Base-by-base conservation (phyloP, 129 eudicot species). In the Pulicaria dysenterica region DNA sequence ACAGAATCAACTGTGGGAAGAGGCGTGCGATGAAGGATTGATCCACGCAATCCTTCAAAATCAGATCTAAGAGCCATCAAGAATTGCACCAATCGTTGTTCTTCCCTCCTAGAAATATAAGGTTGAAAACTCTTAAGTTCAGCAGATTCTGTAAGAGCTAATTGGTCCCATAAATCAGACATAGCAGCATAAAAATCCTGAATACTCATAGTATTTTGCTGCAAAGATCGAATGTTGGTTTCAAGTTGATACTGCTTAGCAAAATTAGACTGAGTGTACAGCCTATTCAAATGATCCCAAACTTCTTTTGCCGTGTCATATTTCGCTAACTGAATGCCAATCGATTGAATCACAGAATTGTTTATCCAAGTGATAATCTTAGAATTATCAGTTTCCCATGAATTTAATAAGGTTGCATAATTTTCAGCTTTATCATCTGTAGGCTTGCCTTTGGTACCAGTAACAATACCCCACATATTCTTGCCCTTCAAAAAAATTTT, bases 31-130 rank as follows among this genome's bases (percentile, higher is more conserved):
- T 64, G 40, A 4, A 64, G 5, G 34, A 43, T 16, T 3, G 16
- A n/a, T 8, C 54, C 54, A 15, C 17, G 10, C 3, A 64, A 11
- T 16, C 54, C 41, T 63, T 63, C 69, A 63, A 63, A 63, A 37
- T 42, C 34, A 14, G 7, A 42, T 0, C 4, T 37, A 6, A 63
- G 16, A 4, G 69, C 69, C 50, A 15, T 63, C 10, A 62, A 42
- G 14, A 42, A 16, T 8, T 3, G 39, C 15, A 9, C 39, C 11
- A 17, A 64, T 7, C 39, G 9, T 6, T 40, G n/a, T 3, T 3
- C 37, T 15, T 64, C 53, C 51, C 8, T 64, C 4, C 53, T 64
- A 2, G 6, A 5, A 41, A 62, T n/a, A 7, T 60, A 60, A 0
- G 11, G 24, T 4, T 38, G 5, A 8, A n/a, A 60, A 13, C 9